A percentile compares a stretch with the other conserved stretches of the same genome.
phyloP scores from a whole-genome alignment of 345 rosid genomes.

The Eucalyptus regnans region DNA sequence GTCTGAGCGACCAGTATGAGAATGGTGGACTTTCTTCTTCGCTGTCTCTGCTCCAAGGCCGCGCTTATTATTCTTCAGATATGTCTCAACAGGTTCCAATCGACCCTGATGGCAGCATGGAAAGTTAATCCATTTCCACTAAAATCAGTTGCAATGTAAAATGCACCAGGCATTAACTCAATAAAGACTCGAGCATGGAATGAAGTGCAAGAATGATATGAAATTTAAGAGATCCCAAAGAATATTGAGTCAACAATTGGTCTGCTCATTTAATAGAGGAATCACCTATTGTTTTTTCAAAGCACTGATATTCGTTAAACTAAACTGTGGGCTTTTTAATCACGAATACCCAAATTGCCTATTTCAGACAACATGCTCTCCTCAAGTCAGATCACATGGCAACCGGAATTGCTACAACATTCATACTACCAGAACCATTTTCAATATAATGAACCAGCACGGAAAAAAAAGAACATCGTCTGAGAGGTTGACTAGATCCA shows the following conservation, averaged over 20 bases:
- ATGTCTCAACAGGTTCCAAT: slow-evolving; percentile 54
- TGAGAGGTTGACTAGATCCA: neutral
- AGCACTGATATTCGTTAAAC: neutral
- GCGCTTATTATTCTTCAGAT: slow-evolving; percentile 53
- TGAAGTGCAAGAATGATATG: neutral
- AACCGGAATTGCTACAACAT: neutral
- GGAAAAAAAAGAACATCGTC: neutral
- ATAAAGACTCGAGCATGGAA: neutral
- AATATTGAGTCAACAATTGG: neutral
- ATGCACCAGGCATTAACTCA: neutral
- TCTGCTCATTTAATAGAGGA: neutral
- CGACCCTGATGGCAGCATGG: slow-evolving; percentile 43
- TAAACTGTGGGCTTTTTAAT: neutral
- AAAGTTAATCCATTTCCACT: neutral
- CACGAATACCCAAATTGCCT: neutral
- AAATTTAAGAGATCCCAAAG: neutral
- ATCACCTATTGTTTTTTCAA: neutral
- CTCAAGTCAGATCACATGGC: neutral
- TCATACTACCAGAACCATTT: neutral
- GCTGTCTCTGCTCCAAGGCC: slow-evolving; percentile 60
- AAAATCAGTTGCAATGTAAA: neutral
- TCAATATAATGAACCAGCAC: neutral
- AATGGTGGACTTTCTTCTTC: slow-evolving; percentile 25
- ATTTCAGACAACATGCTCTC: neutral
- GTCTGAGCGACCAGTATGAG: neutral